These are phyloP conservation scores for Mycena sp. DNA, from an alignment of 1,284 basidiomycete species.

Conservation along the genomic window DNA sequence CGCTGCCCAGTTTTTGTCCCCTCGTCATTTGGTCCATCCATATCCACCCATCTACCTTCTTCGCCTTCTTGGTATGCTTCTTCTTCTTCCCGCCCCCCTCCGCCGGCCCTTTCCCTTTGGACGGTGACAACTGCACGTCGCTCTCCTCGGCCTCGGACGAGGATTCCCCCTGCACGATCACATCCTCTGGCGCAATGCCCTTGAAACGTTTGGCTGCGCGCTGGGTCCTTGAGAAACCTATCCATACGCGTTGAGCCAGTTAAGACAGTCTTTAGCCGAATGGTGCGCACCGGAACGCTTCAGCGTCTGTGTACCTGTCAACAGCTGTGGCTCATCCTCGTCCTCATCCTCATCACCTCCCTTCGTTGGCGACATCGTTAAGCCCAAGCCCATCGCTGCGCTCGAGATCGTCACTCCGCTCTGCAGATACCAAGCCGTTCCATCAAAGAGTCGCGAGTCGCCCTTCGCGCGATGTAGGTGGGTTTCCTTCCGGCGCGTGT, in stretches of 20 bases:
- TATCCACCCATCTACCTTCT: conserved; percentile 7
- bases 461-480: no score
- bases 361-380: background rate
- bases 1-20: background rate
- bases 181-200: background rate
- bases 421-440: conserved; percentile 12
- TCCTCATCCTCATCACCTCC: background rate
- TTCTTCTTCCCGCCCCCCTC: background rate
- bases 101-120: no score
- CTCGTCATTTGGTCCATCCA: background rate
- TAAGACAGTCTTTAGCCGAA: background rate
- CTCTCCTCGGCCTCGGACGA: conserved; percentile 3
- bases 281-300: conserved; percentile 3
- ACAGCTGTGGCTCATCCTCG: background rate
- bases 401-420: background rate
- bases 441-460: conserved; percentile 10
- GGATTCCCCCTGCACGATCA: background rate
- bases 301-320: conserved; percentile 4
- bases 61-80: background rate
- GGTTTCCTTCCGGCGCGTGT: conserved; percentile 4
- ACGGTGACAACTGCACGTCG: background rate
- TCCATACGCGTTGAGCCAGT: no score
- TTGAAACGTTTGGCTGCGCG: background rate
- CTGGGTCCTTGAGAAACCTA: background rate
- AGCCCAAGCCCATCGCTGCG: background rate